phyloP scores from a whole-genome alignment of 805 yeast species.

The Ogataea trehaloabstinens region DNA sequence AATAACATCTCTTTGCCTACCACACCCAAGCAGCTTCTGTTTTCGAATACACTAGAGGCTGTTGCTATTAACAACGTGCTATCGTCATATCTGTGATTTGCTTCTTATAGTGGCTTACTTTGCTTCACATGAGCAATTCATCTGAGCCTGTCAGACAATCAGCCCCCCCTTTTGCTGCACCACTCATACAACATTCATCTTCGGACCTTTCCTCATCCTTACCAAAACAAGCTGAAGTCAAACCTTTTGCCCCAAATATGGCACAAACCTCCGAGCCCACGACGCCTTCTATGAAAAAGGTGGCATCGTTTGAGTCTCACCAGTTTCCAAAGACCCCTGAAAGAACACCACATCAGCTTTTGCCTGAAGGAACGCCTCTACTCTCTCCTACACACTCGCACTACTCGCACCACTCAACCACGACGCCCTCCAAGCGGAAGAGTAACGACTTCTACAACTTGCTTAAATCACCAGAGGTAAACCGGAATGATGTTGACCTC shows the following conservation, averaged over 20 bases:
- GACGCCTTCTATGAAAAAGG: conserved; percentile 26
- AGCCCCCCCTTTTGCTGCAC: too few relatives aligned
- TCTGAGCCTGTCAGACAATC: too few relatives aligned
- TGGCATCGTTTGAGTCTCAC: conserved; percentile 17
- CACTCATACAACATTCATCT: too few relatives aligned
- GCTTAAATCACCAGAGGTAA: conserved; percentile 34
- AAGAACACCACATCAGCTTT: conserved; percentile 26
- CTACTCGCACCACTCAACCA: conserved; percentile 5
- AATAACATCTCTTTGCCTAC: too few relatives aligned
- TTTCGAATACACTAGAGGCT: too few relatives aligned
- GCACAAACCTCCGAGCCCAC: conserved; percentile 20
- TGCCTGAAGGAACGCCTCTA: conserved; percentile 32
- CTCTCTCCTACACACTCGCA: conserved; percentile 31
- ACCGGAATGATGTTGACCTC: conserved; percentile 17
- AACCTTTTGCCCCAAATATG: conserved; percentile 1
- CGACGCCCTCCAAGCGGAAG: conserved; percentile 32
- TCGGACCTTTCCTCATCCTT: too few relatives aligned
- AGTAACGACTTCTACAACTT: conserved; percentile 35
- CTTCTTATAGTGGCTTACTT: too few relatives aligned
- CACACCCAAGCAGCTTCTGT: too few relatives aligned
- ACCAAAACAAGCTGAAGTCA: too few relatives aligned
- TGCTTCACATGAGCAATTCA: too few relatives aligned
- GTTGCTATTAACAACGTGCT: too few relatives aligned
- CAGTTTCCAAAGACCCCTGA: conserved; percentile 31
- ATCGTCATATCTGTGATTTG: too few relatives aligned